Conservation (phyloP, 2,329 filamentous ascomycete species). For the Ceratocystis destructans region DNA sequence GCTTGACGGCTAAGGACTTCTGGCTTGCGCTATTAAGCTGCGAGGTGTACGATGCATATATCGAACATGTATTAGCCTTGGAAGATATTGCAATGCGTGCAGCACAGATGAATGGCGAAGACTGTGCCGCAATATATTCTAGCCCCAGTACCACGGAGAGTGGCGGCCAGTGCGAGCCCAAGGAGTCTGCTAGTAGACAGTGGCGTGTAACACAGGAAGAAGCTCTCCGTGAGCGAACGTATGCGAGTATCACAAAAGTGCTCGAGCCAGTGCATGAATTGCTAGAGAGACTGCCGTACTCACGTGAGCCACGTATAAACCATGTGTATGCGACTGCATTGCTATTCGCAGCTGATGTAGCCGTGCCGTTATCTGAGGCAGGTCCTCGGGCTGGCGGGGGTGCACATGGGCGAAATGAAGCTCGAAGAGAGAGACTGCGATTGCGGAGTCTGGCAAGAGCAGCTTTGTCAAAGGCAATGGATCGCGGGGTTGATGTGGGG, state of each 20-base stretch:
- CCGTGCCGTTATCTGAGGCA: constrained; percentile 30
- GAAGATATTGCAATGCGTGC: constrained; percentile 18
- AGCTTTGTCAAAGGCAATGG: constrained; percentile 29
- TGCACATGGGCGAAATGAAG: constrained; percentile 21
- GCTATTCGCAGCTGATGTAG: constrained; percentile 61
- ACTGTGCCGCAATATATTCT: no score
- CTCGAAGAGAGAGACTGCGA: constrained; percentile 19
- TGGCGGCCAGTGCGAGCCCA: no score
- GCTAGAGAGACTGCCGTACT: constrained; percentile 56
- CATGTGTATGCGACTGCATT: constrained; percentile 59
- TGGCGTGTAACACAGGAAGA: background rate
- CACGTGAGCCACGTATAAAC: constrained; percentile 51
- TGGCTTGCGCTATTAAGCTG: constrained; percentile 68
- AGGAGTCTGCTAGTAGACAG: background rate
- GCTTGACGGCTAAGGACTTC: constrained; percentile 49
- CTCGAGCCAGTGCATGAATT: constrained; percentile 56
- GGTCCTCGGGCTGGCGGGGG: constrained; percentile 14
- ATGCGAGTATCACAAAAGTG: constrained; percentile 47
- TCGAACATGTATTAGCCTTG: constrained; percentile 37
- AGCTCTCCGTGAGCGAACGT: constrained; percentile 30
- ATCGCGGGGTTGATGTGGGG: constrained; percentile 26
- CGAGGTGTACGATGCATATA: constrained; percentile 63
- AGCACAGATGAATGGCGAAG: background rate
- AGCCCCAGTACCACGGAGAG: no score
- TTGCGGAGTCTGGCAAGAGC: constrained; percentile 28